Conservation (phyloP, 2,329 filamentous ascomycete species). For the Sclerotinia trifoliorum region DNA sequence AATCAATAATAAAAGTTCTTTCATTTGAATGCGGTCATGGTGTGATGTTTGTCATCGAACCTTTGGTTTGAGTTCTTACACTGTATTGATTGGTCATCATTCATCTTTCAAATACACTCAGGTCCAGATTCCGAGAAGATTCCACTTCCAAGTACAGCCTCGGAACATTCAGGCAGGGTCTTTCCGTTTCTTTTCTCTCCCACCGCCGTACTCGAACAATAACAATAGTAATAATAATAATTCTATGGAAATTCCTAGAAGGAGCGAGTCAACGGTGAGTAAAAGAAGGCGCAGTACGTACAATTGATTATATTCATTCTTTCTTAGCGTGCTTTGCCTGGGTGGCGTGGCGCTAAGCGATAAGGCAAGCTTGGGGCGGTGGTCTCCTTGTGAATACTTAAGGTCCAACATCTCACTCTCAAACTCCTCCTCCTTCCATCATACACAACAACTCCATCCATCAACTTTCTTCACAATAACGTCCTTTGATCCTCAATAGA, state of each 20-base stretch:
- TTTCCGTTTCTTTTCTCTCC: not conserved
- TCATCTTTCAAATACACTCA: not conserved
- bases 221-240: no score
- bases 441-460: slow-evolving; percentile 18
- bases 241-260: slow-evolving; percentile 3
- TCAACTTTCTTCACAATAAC: slow-evolving; percentile 5
- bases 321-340: not conserved
- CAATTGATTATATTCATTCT: slow-evolving; percentile 4
- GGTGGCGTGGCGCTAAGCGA: slow-evolving; percentile 23
- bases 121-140: slow-evolving; percentile 13
- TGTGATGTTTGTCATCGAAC: not conserved
- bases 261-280: slow-evolving; percentile 6
- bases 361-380: slow-evolving; percentile 14
- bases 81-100: not conserved
- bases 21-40: not conserved
- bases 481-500: slow-evolving; percentile 12
- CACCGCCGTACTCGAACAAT: no score
- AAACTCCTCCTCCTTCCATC: slow-evolving; percentile 17
- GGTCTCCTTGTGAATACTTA: slow-evolving; percentile 18
- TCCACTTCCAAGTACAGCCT: not conserved
- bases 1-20: not conserved
- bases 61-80: no score
- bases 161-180: not conserved
- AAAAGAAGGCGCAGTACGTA: slow-evolving; percentile 15
- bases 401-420: slow-evolving; percentile 32